Evolutionary conservation across 768 basidiomycete species (phyloP).

Genomic region (Heimioporus sp.): DNA sequence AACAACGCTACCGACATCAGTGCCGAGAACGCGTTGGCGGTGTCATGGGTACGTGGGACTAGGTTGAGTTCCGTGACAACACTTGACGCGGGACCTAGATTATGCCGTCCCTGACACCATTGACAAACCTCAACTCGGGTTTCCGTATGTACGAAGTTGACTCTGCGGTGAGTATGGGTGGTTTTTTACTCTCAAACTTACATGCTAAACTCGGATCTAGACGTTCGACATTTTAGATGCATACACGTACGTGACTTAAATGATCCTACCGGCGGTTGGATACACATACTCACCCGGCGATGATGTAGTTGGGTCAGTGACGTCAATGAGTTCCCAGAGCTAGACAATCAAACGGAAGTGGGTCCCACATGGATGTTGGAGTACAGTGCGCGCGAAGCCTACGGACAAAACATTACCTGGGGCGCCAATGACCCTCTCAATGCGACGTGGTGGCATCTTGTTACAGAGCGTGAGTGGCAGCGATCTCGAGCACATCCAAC

Average conservation of each 20-base stretch:
- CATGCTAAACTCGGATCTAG: constrained; percentile 27
- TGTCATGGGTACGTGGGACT: constrained; percentile 41
- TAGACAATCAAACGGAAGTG: constrained; percentile 52
- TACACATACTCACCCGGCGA: neutral
- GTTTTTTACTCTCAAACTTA: neutral
- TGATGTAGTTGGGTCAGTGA: constrained; percentile 57
- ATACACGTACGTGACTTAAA: constrained; percentile 54
- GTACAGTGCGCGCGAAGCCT: constrained; percentile 67
- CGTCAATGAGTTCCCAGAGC: constrained; percentile 52
- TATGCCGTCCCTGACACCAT: constrained; percentile 61
- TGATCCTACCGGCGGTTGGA: neutral
- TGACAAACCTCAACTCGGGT: constrained; percentile 70
- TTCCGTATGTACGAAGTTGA: constrained; percentile 49
- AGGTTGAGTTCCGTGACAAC: neutral
- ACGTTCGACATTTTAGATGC: constrained; percentile 75
- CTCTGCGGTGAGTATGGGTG: constrained; percentile 25
- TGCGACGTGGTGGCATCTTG: constrained; percentile 77
- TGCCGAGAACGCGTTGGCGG: constrained; percentile 50
- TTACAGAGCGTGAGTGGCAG: constrained; percentile 56
- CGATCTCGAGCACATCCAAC: neutral
- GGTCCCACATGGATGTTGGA: constrained; percentile 62
- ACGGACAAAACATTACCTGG: constrained; percentile 56
- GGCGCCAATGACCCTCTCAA: constrained; percentile 62
- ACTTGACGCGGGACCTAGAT: constrained; percentile 6
- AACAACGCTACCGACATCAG: constrained; percentile 64